Evolutionary conservation across 2,329 filamentous ascomycete genomes (phyloP), one percentile per base, ranked within the genome.

Genomic region (Epichloe typhina): DNA sequence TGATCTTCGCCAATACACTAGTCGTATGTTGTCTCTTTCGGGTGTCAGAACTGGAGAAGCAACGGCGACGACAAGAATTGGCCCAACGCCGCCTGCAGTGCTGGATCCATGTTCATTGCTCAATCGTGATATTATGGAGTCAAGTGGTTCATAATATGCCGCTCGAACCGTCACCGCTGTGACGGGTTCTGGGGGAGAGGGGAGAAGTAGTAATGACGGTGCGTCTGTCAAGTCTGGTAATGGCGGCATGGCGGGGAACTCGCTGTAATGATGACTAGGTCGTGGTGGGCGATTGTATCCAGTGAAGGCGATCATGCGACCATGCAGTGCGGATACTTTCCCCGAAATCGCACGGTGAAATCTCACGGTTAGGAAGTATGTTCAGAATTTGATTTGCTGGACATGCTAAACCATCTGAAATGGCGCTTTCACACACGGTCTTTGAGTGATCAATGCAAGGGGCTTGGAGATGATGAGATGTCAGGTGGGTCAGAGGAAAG

Each of bases 1-100:
- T 0, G 82, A 77, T n/a, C 75, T 68, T 36, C 73, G 62, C 76
- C 89, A 95, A 17, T 78, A 70, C 69, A 23, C 75, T 71, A 58
- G 42, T 21, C 49, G 49, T 9, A 77, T 40, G 54, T 74, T 37
- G 44, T 41, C 19, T 48, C 51, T 21, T 69, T 69, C 35, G 77
- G 74, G 13, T 35, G 45, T 73, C 68, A 89, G 72, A 48, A 84
- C 71, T 2, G 83, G 79, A 46, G 77, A 77, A 2, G 77, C 75
- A 39, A 94, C 64, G 2, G 81, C 85, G 64, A 77, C 58, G 58
- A 75, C 64, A 4, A 80, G 69, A 0, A 63, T 66, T 2, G 68
- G 49, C 56, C 3, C 67, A 58, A n/a, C 61, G 57, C 57, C 64
- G 1, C 63, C 56, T 3, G 65, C 57, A 21, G 62, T 58, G 50